Evolutionary conservation across 371 early-diverging fungal species (phyloP).

Genomic region (Mortierella sp.): DNA sequence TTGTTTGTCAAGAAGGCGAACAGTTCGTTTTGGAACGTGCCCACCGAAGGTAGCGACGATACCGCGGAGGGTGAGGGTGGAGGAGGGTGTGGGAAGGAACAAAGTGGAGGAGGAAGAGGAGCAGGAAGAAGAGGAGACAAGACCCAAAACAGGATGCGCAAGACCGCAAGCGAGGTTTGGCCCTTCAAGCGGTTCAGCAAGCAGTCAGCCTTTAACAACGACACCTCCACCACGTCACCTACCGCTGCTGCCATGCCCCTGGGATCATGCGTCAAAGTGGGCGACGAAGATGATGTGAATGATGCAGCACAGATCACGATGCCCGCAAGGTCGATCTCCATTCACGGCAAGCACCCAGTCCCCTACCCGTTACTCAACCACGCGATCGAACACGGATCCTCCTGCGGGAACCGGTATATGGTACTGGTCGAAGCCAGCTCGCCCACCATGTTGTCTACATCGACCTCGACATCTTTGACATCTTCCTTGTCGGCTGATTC

Average conservation of each 20-base stretch:
- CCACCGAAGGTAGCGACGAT: no score
- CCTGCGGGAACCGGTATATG: constrained; percentile 6
- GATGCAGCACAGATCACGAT: neutral
- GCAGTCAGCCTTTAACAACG: neutral
- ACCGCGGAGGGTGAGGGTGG: neutral
- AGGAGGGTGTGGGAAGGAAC: neutral
- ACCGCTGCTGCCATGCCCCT: neutral
- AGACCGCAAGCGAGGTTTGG: neutral
- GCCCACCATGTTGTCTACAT: neutral
- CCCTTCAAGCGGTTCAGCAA: neutral
- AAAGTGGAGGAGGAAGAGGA: neutral
- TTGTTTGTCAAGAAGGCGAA: constrained; percentile 16
- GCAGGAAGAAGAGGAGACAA: neutral
- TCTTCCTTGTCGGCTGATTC: neutral
- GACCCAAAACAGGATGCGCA: neutral
- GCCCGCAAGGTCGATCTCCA: constrained; percentile 7
- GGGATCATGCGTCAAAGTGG: neutral
- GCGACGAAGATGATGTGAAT: neutral
- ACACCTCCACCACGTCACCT: neutral
- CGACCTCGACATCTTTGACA: neutral
- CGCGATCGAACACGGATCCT: neutral
- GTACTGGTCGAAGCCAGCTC: constrained; percentile 9
- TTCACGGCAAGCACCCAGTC: constrained; percentile 3
- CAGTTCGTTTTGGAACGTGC: constrained; percentile 24
- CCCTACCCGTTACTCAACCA: constrained; percentile 31